These are phyloP conservation scores for Aspergillus sp. DNA, from an alignment of 2,329 filamentous ascomycete genomes.

Conservation along the genomic window DNA sequence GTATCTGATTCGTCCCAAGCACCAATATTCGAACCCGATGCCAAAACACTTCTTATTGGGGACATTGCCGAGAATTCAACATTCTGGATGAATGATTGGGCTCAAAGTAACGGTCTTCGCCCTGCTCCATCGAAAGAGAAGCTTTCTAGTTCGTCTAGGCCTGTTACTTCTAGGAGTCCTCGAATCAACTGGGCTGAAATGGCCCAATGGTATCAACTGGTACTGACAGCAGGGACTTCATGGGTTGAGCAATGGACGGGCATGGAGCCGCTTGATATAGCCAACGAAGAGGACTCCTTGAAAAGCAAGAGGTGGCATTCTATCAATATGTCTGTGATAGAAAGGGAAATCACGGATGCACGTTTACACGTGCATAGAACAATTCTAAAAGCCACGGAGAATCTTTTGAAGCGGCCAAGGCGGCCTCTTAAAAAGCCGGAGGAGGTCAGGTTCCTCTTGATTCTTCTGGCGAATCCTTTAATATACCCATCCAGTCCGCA, in stretches of 20 bases:
- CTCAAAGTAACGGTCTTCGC: conserved; percentile 24
- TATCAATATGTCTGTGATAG: conserved; percentile 43
- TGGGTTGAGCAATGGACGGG: conserved; percentile 62
- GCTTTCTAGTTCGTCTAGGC: conserved; percentile 20
- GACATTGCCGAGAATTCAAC: conserved; percentile 75
- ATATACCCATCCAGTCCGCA: conserved; percentile 48
- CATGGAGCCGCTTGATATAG: conserved; percentile 36
- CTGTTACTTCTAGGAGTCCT: conserved; percentile 57
- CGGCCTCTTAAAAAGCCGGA: conserved; percentile 62
- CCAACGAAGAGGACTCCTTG: conserved; percentile 14
- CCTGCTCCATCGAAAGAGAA: conserved; percentile 29
- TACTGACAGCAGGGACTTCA: conserved; percentile 62
- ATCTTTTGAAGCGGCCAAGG: conserved; percentile 72
- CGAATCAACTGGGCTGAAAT: conserved; percentile 71
- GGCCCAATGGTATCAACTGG: conserved; percentile 67
- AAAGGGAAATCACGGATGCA: conserved; percentile 54
- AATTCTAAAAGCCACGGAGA: conserved; percentile 73
- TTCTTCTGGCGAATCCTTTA: conserved; percentile 74
- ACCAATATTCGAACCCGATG: conserved; percentile 61
- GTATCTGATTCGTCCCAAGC: conserved; percentile 20
- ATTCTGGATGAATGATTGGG: conserved; percentile 69
- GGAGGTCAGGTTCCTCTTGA: conserved; percentile 71
- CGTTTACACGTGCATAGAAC: conserved; percentile 65
- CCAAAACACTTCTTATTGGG: conserved; percentile 68
- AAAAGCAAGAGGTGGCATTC: conserved; percentile 33